phyloP scores from a whole-genome alignment of 2,329 filamentous ascomycete species.

The Chalara sp. region DNA sequence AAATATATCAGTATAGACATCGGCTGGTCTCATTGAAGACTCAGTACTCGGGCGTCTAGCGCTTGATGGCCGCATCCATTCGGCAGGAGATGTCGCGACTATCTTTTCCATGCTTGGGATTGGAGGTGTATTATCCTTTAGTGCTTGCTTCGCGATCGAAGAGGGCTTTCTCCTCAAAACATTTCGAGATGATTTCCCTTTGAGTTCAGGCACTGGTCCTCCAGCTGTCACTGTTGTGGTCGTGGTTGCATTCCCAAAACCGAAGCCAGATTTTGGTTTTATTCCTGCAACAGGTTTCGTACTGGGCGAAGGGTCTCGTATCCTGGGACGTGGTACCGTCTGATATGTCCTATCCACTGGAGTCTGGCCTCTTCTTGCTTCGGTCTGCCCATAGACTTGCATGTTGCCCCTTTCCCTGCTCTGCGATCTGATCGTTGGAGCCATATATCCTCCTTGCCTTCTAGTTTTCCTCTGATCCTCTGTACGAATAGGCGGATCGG shows the following conservation, averaged over 20 bases:
- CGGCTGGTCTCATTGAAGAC: constrained; percentile 14
- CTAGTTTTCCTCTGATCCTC: constrained; percentile 29
- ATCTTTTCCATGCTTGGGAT: constrained; percentile 17
- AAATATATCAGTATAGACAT: constrained; percentile 33
- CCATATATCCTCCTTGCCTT: constrained; percentile 18
- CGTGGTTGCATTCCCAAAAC: constrained; percentile 19
- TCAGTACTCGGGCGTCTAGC: constrained; percentile 18
- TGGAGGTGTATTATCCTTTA: constrained; percentile 24
- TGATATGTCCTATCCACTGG: constrained; percentile 11
- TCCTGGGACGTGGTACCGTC: constrained; percentile 18
- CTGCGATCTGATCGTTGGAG: constrained; percentile 6
- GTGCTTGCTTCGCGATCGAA: constrained; percentile 28
- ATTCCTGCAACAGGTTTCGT: constrained; percentile 11
- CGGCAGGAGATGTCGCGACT: constrained; percentile 14
- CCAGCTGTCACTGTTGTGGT: constrained; percentile 6
- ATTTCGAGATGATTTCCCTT: constrained; percentile 31
- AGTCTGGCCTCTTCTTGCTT: constrained; percentile 10
- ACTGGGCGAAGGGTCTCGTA: constrained; percentile 14
- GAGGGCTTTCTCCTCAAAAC: constrained; percentile 45
- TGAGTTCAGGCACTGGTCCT: constrained; percentile 13
- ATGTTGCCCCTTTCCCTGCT: constrained; percentile 36
- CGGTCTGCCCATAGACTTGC: constrained; percentile 24
- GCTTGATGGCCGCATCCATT: constrained; percentile 8
- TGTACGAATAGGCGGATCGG: constrained; percentile 35
- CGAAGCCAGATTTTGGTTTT: constrained; percentile 7